These are phyloP conservation scores for Pseudocercospora pini-densiflorae DNA, from an alignment of 2,329 filamentous ascomycete species.

Conservation along the genomic window DNA sequence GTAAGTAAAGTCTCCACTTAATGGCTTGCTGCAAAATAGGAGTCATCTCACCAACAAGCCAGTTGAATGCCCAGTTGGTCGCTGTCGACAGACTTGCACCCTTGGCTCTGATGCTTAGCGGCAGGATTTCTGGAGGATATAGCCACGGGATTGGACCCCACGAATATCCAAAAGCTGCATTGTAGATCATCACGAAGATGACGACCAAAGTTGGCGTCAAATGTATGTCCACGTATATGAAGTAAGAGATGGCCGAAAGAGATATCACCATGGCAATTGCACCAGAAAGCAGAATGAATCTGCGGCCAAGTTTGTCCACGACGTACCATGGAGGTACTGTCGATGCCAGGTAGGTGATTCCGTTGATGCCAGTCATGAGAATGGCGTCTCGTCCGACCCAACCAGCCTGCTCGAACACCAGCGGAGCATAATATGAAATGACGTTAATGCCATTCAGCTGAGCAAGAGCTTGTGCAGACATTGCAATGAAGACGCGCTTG, in stretches of 20 bases:
- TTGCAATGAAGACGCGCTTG: constrained; percentile 94
- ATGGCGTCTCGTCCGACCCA: constrained; percentile 90
- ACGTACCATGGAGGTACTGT: constrained; percentile 98
- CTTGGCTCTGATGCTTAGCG: constrained; percentile 94
- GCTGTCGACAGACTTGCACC: constrained; percentile 95
- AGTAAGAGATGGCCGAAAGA: constrained; percentile 89
- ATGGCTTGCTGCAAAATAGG: constrained; percentile 91
- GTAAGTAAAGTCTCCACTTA: constrained; percentile 88
- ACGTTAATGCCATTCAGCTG: constrained; percentile 99
- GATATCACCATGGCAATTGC: constrained; percentile 89
- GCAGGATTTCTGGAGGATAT: constrained; percentile 98
- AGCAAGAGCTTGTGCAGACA: constrained; percentile 95
- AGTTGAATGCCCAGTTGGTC: constrained; percentile 98
- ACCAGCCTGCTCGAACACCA: constrained; percentile 96
- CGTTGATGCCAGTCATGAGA: constrained; percentile 97
- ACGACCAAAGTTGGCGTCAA: constrained; percentile 85
- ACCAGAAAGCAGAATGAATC: constrained; percentile 86
- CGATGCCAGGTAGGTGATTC: constrained; percentile 85
- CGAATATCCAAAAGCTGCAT: constrained; percentile 93
- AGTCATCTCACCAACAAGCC: constrained; percentile 93
- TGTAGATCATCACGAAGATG: constrained; percentile 97
- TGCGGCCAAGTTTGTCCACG: constrained; percentile 88
- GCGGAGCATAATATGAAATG: constrained; percentile 97
- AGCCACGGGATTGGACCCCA: constrained; percentile 99
- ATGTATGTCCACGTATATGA: constrained; percentile 82